Evolutionary conservation across 1,139 yeast genomes (phyloP), one percentile per base, ranked within the genome.

Genomic region (Protomyces inouyei): DNA sequence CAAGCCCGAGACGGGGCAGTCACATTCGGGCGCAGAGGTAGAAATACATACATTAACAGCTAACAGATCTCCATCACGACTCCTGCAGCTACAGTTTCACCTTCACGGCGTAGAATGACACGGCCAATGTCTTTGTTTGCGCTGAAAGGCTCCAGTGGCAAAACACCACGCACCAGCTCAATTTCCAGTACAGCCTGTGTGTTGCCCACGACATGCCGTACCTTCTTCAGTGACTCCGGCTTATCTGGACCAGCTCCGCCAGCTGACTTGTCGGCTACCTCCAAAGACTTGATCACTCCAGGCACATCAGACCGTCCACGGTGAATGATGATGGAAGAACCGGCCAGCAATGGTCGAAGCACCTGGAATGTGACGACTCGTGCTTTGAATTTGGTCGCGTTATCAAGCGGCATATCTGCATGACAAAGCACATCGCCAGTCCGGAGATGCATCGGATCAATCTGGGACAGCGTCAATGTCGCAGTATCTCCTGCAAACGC

Each of bases 41-140:
- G 1, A 3, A 3, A 3, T 25, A 25, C 5, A 25, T 25, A 25
- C 28, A 25, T 3, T 2, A 3, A 3, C 6, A 25, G 28, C 28
- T 25, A 25, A 25, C 28, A 37, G 2, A 37, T 37, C 43, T 37
- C 12, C 3, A 9, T 37, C 43, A 66, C 64, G n/a, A 79, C 80
- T 36, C 98, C 98, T 0, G 97, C 97, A 9, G 96, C 98, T 57
- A 93, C 82, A 0, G 97, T 90, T 36, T 79, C 73, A 1, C 98
- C 97, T 70, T 89, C 96, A 71, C 87, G 84, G 72, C 98, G 84
- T 55, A 93, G 76, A 6, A 95, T 93, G 28, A 93, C 79, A 71
- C 97, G 81, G 1, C 97, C 96, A 57, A 93, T 77, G 51, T 83
- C 83, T 70, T 80, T 81, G 72, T 85, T 85, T 57, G 85, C 83